Base-by-base conservation (phyloP, 345 rosid species). In the Rhodomyrtus tomentosa region DNA sequence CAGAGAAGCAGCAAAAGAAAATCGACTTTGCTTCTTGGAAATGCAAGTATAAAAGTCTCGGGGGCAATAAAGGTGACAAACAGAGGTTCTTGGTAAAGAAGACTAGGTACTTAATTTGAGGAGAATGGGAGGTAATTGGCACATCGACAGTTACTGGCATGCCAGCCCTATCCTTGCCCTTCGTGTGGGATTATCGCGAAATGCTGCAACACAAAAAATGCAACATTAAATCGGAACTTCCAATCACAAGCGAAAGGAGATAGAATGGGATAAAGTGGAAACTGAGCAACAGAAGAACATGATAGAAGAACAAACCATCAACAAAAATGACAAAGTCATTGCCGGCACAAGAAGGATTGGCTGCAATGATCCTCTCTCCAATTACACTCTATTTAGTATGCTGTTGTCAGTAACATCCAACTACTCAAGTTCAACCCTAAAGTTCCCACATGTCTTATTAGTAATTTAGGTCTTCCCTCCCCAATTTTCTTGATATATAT, bases 161-260 rank as follows among this genome's bases (percentile, higher is more conserved):
- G 76, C 76, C 76, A 68, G 76, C 45, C 76, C 76, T 68, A 68
- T 18, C 45, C 76, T 68, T 68, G 76, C 45, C 76, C 76, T 68
- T 68, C 7, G 13, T 18, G 45, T 36, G 18, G 45, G 45, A 68
- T 36, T 36, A 68, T 32, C 1, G 25, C 45, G 36, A 36, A 68
- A 68, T 36, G 45, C 76, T 68, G 76, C 76, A 68, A 36, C 45
- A 68, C 45, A 49, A 49, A 49, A 49, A 49, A 49, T 49, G 50
- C 50, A 49, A 49, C 50, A 36, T 68, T 32, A 68, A 68, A 68
- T 68, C 11, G 25, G 45, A 68, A 68, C 20, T 68, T 36, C 36
- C 79, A 68, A 68, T 68, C 79, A 68, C 45, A 0, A 68, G 45
- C 45, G 45, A 68, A 68, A 68, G 45, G 45, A 68, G 0, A 18